Evolutionary conservation across 805 yeast species (phyloP), one percentile per base, ranked within the genome.

Genomic region (Sugiyamaella smithiae): DNA sequence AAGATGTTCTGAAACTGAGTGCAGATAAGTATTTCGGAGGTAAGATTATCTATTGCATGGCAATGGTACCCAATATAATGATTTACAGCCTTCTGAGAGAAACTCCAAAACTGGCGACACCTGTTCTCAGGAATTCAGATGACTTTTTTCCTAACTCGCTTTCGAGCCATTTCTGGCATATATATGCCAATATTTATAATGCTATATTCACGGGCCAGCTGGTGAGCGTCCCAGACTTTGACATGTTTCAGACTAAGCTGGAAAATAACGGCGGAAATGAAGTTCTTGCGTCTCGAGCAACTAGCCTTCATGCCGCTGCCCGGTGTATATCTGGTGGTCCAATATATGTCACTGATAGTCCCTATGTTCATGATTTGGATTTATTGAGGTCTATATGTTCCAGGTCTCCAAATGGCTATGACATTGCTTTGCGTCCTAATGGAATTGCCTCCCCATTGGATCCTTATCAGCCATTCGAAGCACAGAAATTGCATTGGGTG

Each of bases 251-350:
- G 49, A 52, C 66, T 5, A 48, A 49, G 17, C 36, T 60, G 14
- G 33, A 23, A 11, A n/a, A 26, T 43, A 40, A 32, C 29, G 35
- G 45, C 26, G 49, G 47, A 9, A 46, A 49, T 7, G 46, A 45
- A 38, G 20, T 20, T 16, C 26, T 43, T 8, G 44, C 37, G 12
- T 4, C 24, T 20, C 23, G 33, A 14, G 42, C 44, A 25, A 51
- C 66, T 4, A 17, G 44, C 12, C 55, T 55, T 41, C 67, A 64
- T 45, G 65, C 66, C 6, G 62, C 58, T 3, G 51, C 61, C 19
- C 47, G 67, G 25, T 49, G 60, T 17, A 35, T 64, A 16, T 61
- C 66, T 9, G 65, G 67, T 5, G 66, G 66, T 7, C 67, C 67
- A 2, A 55, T 64, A 4, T 58, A 53, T 40, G 47, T 64, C 29